A percentile compares a stretch with the other conserved stretches of the same genome.
phyloP scores from a whole-genome alignment of 75 land plant species.

The Selaginella tamariscina region DNA sequence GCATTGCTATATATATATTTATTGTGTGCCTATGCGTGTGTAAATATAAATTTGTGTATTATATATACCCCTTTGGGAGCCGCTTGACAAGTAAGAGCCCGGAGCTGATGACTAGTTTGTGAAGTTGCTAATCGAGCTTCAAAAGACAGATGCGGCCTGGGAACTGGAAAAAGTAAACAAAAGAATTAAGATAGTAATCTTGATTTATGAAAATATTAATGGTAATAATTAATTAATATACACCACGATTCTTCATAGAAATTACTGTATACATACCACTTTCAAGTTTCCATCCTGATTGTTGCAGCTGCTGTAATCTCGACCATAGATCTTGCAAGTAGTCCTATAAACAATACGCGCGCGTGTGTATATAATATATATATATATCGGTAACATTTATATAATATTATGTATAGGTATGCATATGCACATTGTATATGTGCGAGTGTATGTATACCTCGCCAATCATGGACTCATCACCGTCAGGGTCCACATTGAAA shows the following conservation, averaged over 20 bases:
- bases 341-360: slow-evolving; percentile 29
- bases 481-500: slow-evolving; percentile 28
- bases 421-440: slow-evolving; percentile 9
- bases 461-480: background rate
- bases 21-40: too few relatives aligned
- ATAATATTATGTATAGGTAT: slow-evolving; percentile 1
- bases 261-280: slow-evolving; percentile 42
- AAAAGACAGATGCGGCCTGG: slow-evolving; percentile 72
- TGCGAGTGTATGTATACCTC: slow-evolving; percentile 23
- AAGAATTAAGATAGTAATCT: background rate
- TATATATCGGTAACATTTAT: background rate
- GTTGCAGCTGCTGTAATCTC: slow-evolving; percentile 39
- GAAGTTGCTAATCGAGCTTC: slow-evolving; percentile 68
- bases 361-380: background rate
- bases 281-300: slow-evolving; percentile 68
- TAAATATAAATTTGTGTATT: too few relatives aligned
- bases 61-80: too few relatives aligned
- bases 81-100: slow-evolving; percentile 51
- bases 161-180: slow-evolving; percentile 29
- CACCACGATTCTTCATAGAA: background rate
- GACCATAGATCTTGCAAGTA: slow-evolving; percentile 78
- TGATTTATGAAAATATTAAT: slow-evolving; percentile 1
- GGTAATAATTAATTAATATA: background rate
- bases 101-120: slow-evolving; percentile 45
- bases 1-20: too few relatives aligned